Conservation (phyloP, 1,139 yeast genomes). For the Debaryomyces fabryi region DNA sequence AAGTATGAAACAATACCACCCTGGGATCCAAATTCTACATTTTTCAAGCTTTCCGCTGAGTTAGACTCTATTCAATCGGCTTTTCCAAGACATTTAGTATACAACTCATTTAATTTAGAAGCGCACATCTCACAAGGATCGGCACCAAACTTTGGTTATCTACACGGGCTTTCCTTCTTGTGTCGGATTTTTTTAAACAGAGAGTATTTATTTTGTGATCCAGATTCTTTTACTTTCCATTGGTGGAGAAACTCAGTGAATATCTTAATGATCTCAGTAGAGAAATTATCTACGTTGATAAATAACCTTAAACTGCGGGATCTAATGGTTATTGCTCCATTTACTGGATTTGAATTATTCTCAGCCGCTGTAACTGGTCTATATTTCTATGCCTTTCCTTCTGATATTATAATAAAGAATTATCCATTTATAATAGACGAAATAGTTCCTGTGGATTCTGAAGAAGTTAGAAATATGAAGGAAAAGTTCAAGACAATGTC, state of each 20-base stretch:
- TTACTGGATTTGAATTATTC: conserved; percentile 41
- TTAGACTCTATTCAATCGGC: conserved; percentile 23
- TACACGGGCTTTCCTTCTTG: conserved; percentile 35
- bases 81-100: conserved; percentile 27
- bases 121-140: conserved; percentile 35
- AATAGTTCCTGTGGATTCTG: neutral
- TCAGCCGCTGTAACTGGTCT: conserved; percentile 36
- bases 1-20: conserved; percentile 31
- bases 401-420: conserved; percentile 18
- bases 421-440: conserved; percentile 10
- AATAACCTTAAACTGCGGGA: conserved; percentile 26
- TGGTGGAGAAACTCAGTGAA: conserved; percentile 34
- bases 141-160: conserved; percentile 38
- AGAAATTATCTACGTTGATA: conserved; percentile 26
- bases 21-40: conserved; percentile 29
- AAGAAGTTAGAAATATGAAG: conserved; percentile 16
- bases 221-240: conserved; percentile 28
- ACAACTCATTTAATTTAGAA: conserved; percentile 29
- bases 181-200: conserved; percentile 37
- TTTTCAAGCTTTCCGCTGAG: conserved; percentile 23
- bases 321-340: conserved; percentile 41
- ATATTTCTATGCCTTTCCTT: conserved; percentile 34
- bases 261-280: conserved; percentile 26
- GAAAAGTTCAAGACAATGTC: conserved; percentile 24
- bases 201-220: conserved; percentile 37